phyloP scores from a whole-genome alignment of 768 basidiomycete genomes.

The Nidularia sp. region DNA sequence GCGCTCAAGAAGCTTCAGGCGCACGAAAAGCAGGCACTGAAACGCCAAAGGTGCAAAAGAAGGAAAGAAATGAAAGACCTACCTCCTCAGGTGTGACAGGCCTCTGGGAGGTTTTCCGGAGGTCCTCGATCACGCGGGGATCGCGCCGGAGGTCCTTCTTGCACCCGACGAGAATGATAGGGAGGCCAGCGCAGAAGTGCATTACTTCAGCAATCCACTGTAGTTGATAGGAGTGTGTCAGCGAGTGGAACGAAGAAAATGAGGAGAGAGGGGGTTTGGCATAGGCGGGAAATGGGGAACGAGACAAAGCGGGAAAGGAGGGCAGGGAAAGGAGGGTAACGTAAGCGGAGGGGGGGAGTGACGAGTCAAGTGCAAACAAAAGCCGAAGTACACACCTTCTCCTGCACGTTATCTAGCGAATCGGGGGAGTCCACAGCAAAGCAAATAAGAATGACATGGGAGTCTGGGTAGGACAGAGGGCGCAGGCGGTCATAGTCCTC shows the following conservation, averaged over 20 bases:
- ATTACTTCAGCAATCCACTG: constrained; percentile 99
- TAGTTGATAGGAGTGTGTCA: not conserved
- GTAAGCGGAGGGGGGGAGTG: not conserved
- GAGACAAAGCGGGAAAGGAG: not conserved
- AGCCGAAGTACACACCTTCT: constrained; percentile 69
- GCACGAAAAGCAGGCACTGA: not conserved
- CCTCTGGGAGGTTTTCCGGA: constrained; percentile 90
- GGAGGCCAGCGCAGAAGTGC: constrained; percentile 93
- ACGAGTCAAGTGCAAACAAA: not conserved
- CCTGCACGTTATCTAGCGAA: constrained; percentile 98
- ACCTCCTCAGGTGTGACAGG: constrained; percentile 95
- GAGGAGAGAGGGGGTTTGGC: not conserved
- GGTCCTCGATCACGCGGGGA: constrained; percentile 88
- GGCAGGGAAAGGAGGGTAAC: not conserved
- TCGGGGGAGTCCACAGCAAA: constrained; percentile 98
- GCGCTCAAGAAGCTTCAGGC: too few species aligned
- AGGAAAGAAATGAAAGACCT: constrained; percentile 10
- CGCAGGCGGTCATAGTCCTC: constrained; percentile 99
- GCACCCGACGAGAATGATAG: constrained; percentile 96
- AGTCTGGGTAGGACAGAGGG: constrained; percentile 97
- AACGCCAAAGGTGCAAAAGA: not conserved
- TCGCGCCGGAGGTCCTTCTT: constrained; percentile 98
- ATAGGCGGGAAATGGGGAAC: not conserved
- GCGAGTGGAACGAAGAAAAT: not conserved
- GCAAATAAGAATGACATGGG: constrained; percentile 99